Base-by-base conservation (phyloP, 2,329 filamentous ascomycete genomes). In the Penicillium brasilianum region DNA sequence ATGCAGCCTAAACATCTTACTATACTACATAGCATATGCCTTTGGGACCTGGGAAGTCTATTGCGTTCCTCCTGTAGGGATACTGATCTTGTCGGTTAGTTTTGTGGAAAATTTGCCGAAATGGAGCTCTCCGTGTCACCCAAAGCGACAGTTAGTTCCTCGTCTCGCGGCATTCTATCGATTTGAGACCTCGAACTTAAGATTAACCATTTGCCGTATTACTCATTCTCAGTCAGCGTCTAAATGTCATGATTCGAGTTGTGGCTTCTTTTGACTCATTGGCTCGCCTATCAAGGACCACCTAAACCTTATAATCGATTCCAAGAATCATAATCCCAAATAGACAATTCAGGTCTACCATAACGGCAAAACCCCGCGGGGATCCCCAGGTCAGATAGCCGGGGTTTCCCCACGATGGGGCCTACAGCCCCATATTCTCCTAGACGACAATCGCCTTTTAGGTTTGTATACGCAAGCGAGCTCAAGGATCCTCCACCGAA, bases 401-500 rank as follows among this genome's bases (percentile, higher is more conserved):
- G 18, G 25, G 22, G n/a, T n/a, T 39, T 59, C 56, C 49, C 55
- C 59, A 56, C 34, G 10, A 62, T 62, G 52, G 56, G 57, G 60
- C 56, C 22, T 20, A 18, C 13, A 25, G 60, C 60, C 53, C 60
- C 60, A 59, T 62, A 50, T 62, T 56, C 22, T 30, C 25, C 25
- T 44, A 8, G 36, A 10, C 37, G 46, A 22, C 22, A 16, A 25
- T 32, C n/a, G 18, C 34, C 7, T 18, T 28, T 50, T 20, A 22
- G 28, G 30, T 7, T 50, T n/a, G 18, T 14, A 22, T 16, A 34
- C n/a, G 1, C 11, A 18, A 25, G 7, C 25, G 25, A 34, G 10
- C n/a, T 14, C 10, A 18, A 8, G 5, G 30, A 32, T 32, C 28
- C 5, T 18, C 28, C 30, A 50, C n/a, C n/a, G 20, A 28, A 16